These are phyloP conservation scores for Botryotinia narcissicola DNA, from an alignment of 2,329 filamentous ascomycete species.

Conservation along the genomic window DNA sequence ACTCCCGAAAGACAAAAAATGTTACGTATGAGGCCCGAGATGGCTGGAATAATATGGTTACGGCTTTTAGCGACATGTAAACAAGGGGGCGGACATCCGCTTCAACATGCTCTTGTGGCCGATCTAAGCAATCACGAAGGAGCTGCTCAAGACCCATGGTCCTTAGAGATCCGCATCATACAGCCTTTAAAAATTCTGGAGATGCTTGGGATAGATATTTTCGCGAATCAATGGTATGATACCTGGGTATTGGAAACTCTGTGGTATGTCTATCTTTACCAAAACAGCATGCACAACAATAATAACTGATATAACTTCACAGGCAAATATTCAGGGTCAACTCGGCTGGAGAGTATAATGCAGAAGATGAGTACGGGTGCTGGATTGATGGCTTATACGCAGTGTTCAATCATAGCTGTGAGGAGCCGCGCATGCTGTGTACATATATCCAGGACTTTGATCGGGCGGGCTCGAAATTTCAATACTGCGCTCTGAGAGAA, in stretches of 20 bases:
- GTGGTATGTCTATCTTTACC: neutral
- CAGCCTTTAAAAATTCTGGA: neutral
- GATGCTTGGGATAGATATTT: neutral
- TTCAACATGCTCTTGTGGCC: neutral
- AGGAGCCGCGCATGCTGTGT: neutral
- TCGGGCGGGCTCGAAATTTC: neutral
- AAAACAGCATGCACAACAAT: no score
- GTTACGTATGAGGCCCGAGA: neutral
- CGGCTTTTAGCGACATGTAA: neutral
- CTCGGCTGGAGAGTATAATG: neutral
- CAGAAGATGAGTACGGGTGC: neutral
- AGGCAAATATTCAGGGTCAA: neutral
- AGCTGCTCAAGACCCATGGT: neutral
- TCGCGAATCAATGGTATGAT: neutral
- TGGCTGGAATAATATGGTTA: neutral
- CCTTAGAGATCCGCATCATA: neutral
- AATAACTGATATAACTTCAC: neutral
- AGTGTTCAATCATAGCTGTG: neutral
- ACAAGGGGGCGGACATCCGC: neutral
- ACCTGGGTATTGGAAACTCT: slow-evolving; percentile 1
- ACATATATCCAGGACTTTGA: neutral
- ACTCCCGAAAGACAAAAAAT: no score
- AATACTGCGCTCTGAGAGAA: neutral
- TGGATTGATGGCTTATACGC: neutral
- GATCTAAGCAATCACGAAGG: neutral